Percentiles rank a stretch among this genome's conserved stretches.
phyloP scores from a whole-genome alignment of 257 asterid genomes.

The Jacaranda copaia region DNA sequence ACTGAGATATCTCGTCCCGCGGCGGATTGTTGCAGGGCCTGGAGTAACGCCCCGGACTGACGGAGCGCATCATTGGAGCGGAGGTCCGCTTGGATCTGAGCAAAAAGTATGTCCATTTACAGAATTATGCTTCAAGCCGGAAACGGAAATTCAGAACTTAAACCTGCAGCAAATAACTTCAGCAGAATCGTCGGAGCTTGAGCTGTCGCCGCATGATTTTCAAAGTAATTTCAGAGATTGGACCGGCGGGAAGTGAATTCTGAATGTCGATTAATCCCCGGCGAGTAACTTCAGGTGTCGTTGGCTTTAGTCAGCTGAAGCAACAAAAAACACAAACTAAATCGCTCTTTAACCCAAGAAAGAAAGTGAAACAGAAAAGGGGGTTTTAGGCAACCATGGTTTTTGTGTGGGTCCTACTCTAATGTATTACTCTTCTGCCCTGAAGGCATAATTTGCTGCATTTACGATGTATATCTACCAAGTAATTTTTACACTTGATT shows the following conservation, averaged over 20 bases:
- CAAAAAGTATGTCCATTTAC: constrained; percentile 83
- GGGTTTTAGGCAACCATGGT: not conserved
- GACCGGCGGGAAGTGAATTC: constrained; percentile 6
- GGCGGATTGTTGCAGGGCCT: constrained; percentile 93
- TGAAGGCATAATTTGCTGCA: no score
- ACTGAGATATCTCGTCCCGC: constrained; percentile 93
- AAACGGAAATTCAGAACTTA: constrained; percentile 23
- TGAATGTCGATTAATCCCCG: constrained; percentile 3
- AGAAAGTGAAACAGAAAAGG: no score
- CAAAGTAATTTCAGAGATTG: constrained; percentile 7
- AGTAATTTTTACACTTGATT: no score
- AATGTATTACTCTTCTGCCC: not conserved
- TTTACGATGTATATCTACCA: no score
- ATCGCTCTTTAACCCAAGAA: not conserved
- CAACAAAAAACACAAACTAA: no score
- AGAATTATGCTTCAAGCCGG: not conserved
- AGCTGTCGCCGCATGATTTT: constrained; percentile 14
- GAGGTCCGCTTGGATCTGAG: constrained; percentile 99
- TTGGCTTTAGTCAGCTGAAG: not conserved
- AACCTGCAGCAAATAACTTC: constrained; percentile 24
- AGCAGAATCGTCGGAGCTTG: constrained; percentile 3
- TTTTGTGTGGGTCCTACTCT: not conserved
- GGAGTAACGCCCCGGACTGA: constrained; percentile 91
- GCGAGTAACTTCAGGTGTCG: not conserved
- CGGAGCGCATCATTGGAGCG: constrained; percentile 97